phyloP scores from a whole-genome alignment of 805 yeast genomes.

The Metschnikowia reukaufii region DNA sequence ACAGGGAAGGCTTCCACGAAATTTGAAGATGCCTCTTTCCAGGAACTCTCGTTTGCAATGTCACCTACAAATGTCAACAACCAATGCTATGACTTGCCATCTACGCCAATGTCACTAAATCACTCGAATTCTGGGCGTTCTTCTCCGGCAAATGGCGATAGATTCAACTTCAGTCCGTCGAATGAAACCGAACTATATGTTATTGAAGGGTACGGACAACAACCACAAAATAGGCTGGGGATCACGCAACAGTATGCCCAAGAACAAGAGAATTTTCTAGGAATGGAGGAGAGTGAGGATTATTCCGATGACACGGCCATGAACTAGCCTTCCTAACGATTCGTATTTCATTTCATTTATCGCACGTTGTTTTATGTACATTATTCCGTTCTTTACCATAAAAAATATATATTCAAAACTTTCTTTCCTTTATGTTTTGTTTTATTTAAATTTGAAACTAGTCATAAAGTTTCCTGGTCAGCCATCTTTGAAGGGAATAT shows the following conservation, averaged over 20 bases:
- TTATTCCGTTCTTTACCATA: neutral
- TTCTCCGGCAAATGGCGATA: slow-evolving; percentile 19
- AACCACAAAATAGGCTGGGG: neutral
- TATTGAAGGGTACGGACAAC: slow-evolving; percentile 29
- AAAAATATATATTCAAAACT: too few species aligned
- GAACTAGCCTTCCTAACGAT: neutral
- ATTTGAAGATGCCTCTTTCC: slow-evolving; percentile 44
- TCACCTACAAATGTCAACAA: slow-evolving; percentile 8
- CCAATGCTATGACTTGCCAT: slow-evolving; percentile 20
- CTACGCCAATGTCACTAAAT: slow-evolving; percentile 22
- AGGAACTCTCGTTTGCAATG: slow-evolving; percentile 22
- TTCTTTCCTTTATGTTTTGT: neutral
- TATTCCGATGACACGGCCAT: slow-evolving; percentile 17
- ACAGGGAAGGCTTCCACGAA: slow-evolving; percentile 47
- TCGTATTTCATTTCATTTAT: neutral
- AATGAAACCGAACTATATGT: slow-evolving; percentile 42
- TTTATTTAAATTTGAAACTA: neutral
- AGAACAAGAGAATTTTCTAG: slow-evolving; percentile 41
- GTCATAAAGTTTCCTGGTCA: too few species aligned
- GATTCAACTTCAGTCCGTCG: slow-evolving; percentile 33
- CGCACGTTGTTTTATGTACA: neutral
- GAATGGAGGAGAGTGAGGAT: slow-evolving; percentile 32
- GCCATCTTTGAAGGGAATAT: too few species aligned
- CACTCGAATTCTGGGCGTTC: slow-evolving; percentile 14
- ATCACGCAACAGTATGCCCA: slow-evolving; percentile 22